Evolutionary conservation across 1,139 yeast genomes (phyloP), one percentile per base, ranked within the genome.

Genomic region (Scheffersomyces segobiensis): DNA sequence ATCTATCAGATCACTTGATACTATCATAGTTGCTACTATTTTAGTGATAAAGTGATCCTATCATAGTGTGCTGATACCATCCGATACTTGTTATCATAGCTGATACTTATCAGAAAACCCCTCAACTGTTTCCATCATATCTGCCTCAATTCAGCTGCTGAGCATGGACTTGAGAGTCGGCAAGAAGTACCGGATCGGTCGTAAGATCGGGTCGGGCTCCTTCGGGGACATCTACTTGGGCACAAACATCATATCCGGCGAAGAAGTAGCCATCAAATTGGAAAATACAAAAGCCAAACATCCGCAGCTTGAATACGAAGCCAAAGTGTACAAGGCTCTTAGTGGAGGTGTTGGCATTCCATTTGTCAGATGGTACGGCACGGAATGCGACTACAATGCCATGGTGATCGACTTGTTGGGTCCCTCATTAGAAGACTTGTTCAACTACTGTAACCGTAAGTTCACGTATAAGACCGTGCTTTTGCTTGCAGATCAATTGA

Each of bases 321-420:
- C 98, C 14, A 87, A 96, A 66, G 98, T 93, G 46, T 93, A 93
- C 78, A 92, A 91, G 73, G 95, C 97, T 6, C 80, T 95, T 58
- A 90, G 97, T 63, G 99, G 99, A 46, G 98, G 98, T 49, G 96
- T 95, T 48, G 99, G 99, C 51, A 93, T 95, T 59, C 98, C 99
- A 3, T 93, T 93, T 76, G 93, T 93, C 51, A 86, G 98, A 73
- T 95, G 98, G 97, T 95, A 87, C 73, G 99, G 99, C 49, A 90
- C 96, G 1, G 99, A 95, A 73, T 91, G 97, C 67, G 98, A 93
- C 72, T 93, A 92, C 72, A 92, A 95, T 73, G 98, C 98, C 52
- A 89, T 95, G 93, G 98, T 95, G 55, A 93, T 95, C 68, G 99
- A 95, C 73, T 83, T 95, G 58, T 82, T 95, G 68, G 99, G 99